Evolutionary conservation across 208 protist genomes (phyloP).

Genomic region (Crithidia acanthocephali): DNA sequence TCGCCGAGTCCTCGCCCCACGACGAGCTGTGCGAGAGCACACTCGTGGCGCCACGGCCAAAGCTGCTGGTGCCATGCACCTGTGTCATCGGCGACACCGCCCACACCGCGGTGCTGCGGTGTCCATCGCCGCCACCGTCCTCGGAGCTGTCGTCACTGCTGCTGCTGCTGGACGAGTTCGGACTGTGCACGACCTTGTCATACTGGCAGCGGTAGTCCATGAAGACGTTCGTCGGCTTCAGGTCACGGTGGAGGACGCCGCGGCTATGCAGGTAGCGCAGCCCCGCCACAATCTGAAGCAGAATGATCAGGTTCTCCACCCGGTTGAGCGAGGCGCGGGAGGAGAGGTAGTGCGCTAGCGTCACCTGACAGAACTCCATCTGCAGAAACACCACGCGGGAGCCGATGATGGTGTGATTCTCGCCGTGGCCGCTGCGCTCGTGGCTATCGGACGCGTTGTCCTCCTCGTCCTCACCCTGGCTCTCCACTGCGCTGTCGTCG

Average conservation of each 20-base stretch:
- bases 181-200: slow-evolving; percentile 22
- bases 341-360: slow-evolving; percentile 64
- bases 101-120: neutral
- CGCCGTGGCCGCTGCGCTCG: neutral
- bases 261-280: slow-evolving; percentile 73
- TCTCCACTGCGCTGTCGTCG: neutral
- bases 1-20: neutral
- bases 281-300: slow-evolving; percentile 60
- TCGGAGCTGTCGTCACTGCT: slow-evolving; percentile 1
- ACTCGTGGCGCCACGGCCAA: neutral
- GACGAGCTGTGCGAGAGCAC: neutral
- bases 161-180: slow-evolving; percentile 19
- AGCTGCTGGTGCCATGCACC: neutral
- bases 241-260: slow-evolving; percentile 80
- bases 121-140: neutral
- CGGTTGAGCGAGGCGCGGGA: slow-evolving; percentile 56
- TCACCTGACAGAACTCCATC: slow-evolving; percentile 87
- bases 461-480: neutral
- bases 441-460: neutral
- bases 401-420: slow-evolving; percentile 38
- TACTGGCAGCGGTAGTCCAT: slow-evolving; percentile 78
- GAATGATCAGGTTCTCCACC: slow-evolving; percentile 80
- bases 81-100: neutral
- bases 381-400: slow-evolving; percentile 82
- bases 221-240: slow-evolving; percentile 91